Base-by-base conservation (phyloP, 2,329 filamentous ascomycete species). In the Xylaria sp. region DNA sequence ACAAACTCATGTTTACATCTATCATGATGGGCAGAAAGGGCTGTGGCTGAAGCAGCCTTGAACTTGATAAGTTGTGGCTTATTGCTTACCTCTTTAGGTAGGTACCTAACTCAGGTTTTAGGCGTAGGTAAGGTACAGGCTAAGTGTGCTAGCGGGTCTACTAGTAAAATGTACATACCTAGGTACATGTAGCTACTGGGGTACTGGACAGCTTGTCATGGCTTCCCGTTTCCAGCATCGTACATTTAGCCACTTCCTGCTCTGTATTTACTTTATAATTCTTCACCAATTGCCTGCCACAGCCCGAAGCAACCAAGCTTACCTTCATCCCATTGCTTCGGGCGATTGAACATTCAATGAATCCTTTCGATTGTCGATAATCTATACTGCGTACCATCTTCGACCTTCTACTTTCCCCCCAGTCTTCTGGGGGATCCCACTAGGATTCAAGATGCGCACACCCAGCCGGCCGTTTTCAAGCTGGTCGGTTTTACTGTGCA, bases 401-500 rank as follows among this genome's bases (percentile, higher is more conserved):
- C 74, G 74, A 58, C 66, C 48, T 43, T 48, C 36, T 28, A 56
- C 25, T 51, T 15, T 13, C 64, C 68, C 41, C 68, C 67, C 65
- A 64, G 63, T 51, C 25, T 55, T 46, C 70, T 77, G 75, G 76
- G 72, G 73, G 68, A 71, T 70, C 70, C 68, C 72, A 71, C 78
- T 77, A 77, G 76, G 76, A 64, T 72, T 71, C 61, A 74, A 74
- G 61, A 90, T 90, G 88, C 83, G 83, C 81, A 82, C 82, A 76
- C 79, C 77, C 62, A 79, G 81, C 77, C 81, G 81, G 79, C 80
- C 83, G 83, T 88, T 88, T 82, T 83, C 81, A 78, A 84, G 82
- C 81, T 93, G 92, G 92, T 87, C 89, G 78, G 83, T 88, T 75
- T 84, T 89, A 73, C 80, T 93, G 70, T 85, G 88, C 71, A 78